phyloP scores from a whole-genome alignment of 345 rosid genomes.

The Syzygium aromaticum region DNA sequence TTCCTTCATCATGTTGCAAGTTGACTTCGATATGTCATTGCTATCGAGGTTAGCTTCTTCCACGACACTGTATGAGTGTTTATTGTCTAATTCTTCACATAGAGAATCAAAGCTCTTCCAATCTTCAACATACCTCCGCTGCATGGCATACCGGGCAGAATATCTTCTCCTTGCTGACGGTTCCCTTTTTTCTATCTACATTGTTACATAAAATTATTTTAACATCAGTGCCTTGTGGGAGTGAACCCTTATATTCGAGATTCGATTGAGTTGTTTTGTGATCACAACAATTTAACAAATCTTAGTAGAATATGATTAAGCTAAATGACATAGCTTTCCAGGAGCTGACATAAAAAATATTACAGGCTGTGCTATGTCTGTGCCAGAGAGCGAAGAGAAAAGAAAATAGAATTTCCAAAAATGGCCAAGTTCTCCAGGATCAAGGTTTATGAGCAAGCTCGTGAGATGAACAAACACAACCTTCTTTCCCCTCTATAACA shows the following conservation, averaged over 20 bases:
- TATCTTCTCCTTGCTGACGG: slow-evolving; percentile 39
- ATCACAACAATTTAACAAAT: not conserved
- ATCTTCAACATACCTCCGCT: slow-evolving; percentile 30
- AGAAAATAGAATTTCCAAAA: not conserved
- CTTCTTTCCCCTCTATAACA: not conserved
- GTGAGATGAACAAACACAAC: not conserved
- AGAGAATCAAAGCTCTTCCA: slow-evolving; percentile 33
- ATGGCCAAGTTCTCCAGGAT: not conserved
- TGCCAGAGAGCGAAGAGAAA: not conserved
- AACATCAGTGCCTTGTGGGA: not conserved
- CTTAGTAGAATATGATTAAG: not conserved
- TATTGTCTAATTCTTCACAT: slow-evolving; percentile 11
- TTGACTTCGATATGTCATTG: slow-evolving; percentile 14
- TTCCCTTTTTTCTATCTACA: slow-evolving; percentile 25
- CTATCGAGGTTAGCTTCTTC: slow-evolving; percentile 8
- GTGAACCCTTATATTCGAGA: not conserved
- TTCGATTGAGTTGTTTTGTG: not conserved
- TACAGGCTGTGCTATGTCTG: not conserved
- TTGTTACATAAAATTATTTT: slow-evolving; percentile 1
- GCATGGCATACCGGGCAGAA: slow-evolving; percentile 44
- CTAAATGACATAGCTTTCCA: not conserved
- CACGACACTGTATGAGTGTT: slow-evolving; percentile 8
- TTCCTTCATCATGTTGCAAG: slow-evolving; percentile 7
- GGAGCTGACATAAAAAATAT: not conserved
- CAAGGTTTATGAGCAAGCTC: not conserved